Conservation (phyloP, 2,329 filamentous ascomycete species). For the Aspergillus terreus region DNA sequence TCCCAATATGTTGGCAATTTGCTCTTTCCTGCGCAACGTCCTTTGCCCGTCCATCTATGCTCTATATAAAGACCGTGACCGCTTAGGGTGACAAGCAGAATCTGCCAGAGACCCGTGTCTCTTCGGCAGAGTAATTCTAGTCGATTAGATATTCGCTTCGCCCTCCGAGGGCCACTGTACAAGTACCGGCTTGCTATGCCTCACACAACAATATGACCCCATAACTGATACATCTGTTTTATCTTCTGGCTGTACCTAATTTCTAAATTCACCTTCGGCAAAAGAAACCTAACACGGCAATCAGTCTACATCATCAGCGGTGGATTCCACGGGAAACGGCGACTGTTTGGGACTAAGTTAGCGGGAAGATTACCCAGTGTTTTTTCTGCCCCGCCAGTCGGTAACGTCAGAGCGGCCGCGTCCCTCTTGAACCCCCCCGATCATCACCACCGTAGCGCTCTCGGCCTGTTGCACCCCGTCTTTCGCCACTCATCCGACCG, state of each 20-base stretch:
- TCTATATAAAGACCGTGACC: constrained; percentile 5
- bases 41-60: neutral
- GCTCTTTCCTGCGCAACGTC: neutral
- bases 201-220: constrained; percentile 7
- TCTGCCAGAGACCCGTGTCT: neutral
- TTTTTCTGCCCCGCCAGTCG: constrained; percentile 19
- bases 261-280: too few species aligned
- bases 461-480: neutral
- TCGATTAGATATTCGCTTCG: neutral
- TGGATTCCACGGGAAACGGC: too few species aligned
- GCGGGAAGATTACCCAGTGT: neutral
- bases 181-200: constrained; percentile 13
- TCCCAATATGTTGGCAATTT: constrained; percentile 8
- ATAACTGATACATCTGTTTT: neutral
- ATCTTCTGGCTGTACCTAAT: too few species aligned
- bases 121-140: neutral
- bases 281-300: too few species aligned
- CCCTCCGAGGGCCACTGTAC: constrained; percentile 11
- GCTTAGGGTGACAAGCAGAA: constrained; percentile 1
- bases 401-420: constrained; percentile 23
- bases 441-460: constrained; percentile 1
- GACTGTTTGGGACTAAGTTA: neutral
- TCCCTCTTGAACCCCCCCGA: constrained; percentile 4
- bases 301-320: too few species aligned
- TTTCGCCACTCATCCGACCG: neutral